These are phyloP conservation scores for Heimioporus sp. DNA, from an alignment of 768 basidiomycete genomes.

Conservation along the genomic window DNA sequence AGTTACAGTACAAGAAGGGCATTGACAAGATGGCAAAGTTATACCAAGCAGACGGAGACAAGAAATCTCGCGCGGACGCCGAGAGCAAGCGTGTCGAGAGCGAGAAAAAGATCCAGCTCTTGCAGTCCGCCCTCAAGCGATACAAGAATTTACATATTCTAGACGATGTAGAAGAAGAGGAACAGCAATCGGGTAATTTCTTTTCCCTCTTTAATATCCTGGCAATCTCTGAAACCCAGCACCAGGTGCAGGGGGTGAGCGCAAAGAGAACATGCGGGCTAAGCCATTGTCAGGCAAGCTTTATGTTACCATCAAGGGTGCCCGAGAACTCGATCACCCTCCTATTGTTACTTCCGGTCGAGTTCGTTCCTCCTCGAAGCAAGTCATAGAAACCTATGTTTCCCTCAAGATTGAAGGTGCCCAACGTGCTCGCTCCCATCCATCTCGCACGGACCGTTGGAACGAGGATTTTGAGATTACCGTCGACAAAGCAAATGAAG, in stretches of 20 bases:
- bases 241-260: conserved; percentile 72
- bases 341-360: conserved; percentile 62
- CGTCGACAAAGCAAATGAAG: conserved; percentile 98
- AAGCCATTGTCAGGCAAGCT: conserved; percentile 94
- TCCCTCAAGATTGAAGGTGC: conserved; percentile 97
- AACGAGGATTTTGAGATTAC: conserved; percentile 96
- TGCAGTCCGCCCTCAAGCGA: conserved; percentile 88
- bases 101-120: conserved; percentile 92
- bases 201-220: background rate
- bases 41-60: conserved; percentile 96
- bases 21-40: conserved; percentile 99
- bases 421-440: conserved; percentile 87
- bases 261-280: conserved; percentile 89
- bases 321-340: conserved; percentile 93
- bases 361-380: conserved; percentile 77
- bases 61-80: conserved; percentile 90
- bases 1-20: conserved; percentile 96
- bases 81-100: conserved; percentile 93
- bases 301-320: conserved; percentile 82
- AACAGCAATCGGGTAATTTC: conserved; percentile 58
- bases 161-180: conserved; percentile 86
- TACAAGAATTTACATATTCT: conserved; percentile 96
- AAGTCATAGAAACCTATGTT: conserved; percentile 78
- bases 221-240: conserved; percentile 25
- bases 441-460: conserved; percentile 94